Conservation (phyloP, 805 yeast genomes). For the Naumovozyma dairenensis region DNA sequence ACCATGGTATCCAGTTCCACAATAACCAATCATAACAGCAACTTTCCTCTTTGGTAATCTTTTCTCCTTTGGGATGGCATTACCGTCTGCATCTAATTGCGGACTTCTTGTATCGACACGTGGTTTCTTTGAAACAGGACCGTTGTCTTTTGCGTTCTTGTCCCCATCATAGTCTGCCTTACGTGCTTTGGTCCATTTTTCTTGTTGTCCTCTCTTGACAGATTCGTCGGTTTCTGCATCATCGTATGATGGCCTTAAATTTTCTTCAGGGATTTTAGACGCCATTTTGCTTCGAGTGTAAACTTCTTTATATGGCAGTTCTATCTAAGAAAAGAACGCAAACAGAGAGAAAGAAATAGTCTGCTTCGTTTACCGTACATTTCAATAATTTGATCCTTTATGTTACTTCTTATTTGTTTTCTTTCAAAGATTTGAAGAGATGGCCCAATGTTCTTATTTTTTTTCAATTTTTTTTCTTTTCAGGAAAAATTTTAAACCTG, state of each 20-base stretch:
- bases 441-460: no score
- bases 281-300: no score
- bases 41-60: constrained; percentile 82
- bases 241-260: constrained; percentile 21
- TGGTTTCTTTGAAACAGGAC: constrained; percentile 7
- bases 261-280: constrained; percentile 18
- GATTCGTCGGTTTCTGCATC: constrained; percentile 33
- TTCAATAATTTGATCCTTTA: no score
- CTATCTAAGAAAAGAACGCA: no score
- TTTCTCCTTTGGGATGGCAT: constrained; percentile 45
- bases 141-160: constrained; percentile 4
- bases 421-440: no score
- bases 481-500: no score
- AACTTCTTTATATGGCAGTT: no score
- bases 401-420: no score
- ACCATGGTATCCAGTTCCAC: constrained; percentile 95
- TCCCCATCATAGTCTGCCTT: constrained; percentile 18
- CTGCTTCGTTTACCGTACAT: no score
- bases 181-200: constrained; percentile 28
- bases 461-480: no score
- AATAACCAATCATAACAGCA: constrained; percentile 84
- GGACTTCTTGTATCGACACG: constrained; percentile 19
- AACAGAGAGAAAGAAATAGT: no score
- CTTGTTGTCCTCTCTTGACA: constrained; percentile 34
- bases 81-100: constrained; percentile 47